These are phyloP conservation scores for Talaromyces nanjingensis DNA, from an alignment of 495 filamentous ascomycete genomes.

Conservation along the genomic window DNA sequence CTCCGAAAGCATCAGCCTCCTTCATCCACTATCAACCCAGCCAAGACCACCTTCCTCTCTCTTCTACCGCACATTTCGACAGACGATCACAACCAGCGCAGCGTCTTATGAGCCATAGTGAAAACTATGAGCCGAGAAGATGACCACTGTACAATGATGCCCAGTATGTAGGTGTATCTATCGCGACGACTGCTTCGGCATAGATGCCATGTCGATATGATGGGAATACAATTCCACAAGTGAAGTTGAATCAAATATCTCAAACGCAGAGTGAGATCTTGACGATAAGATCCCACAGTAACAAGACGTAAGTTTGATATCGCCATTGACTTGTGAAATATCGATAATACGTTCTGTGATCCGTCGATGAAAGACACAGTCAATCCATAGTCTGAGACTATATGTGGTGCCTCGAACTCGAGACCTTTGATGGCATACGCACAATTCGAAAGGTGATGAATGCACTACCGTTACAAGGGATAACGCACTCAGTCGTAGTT, in stretches of 20 bases:
- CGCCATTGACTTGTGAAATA: not conserved
- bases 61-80: not conserved
- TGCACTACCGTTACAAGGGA: not conserved
- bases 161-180: not conserved
- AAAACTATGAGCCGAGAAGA: not conserved
- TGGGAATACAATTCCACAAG: not conserved
- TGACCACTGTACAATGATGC: not conserved
- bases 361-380: not conserved
- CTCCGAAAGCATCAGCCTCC: not conserved
- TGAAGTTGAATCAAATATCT: not conserved
- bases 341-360: not conserved
- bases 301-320: not conserved
- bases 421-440: not conserved
- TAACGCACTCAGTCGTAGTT: slow-evolving; percentile 73
- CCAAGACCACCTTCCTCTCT: not conserved
- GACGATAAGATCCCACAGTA: not conserved
- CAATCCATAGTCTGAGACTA: not conserved
- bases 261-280: not conserved
- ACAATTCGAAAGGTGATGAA: not conserved
- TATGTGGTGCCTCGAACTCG: not conserved
- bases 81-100: not conserved
- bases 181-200: not conserved
- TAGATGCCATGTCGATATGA: not conserved
- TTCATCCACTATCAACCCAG: not conserved
- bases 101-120: not conserved